phyloP scores from a whole-genome alignment of 495 filamentous ascomycete genomes.

The Xylaria longipes region DNA sequence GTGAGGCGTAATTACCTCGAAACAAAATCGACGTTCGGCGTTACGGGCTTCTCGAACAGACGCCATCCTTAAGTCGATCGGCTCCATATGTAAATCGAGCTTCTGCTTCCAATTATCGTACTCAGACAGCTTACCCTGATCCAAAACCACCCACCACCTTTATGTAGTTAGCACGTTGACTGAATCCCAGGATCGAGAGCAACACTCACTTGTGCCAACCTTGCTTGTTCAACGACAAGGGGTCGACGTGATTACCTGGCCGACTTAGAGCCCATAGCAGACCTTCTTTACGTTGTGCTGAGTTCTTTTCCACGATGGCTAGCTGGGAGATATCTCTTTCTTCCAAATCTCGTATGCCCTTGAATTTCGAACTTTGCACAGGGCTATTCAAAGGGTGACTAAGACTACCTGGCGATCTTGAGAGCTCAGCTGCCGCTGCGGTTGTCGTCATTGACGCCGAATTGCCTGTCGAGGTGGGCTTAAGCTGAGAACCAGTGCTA shows the following conservation, averaged over 20 bases:
- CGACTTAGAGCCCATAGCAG: slow-evolving; percentile 92
- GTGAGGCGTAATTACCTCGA: slow-evolving; percentile 96
- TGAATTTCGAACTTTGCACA: slow-evolving; percentile 72
- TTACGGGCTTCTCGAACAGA: slow-evolving; percentile 95
- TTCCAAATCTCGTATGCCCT: slow-evolving; percentile 87
- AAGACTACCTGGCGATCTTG: slow-evolving; percentile 53
- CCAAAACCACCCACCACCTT: slow-evolving; percentile 98
- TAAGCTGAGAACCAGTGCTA: slow-evolving; percentile 72
- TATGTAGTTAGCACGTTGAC: slow-evolving; percentile 23
- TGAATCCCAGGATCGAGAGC: background rate
- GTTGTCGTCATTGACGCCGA: slow-evolving; percentile 30
- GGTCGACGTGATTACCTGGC: slow-evolving; percentile 93
- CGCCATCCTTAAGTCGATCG: slow-evolving; percentile 95
- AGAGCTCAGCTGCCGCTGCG: slow-evolving; percentile 42
- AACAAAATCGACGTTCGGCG: slow-evolving; percentile 94
- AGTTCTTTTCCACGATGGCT: slow-evolving; percentile 55
- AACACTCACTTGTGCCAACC: slow-evolving; percentile 96
- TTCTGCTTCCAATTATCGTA: slow-evolving; percentile 99
- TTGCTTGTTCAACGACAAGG: slow-evolving; percentile 92
- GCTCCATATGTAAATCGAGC: slow-evolving; percentile 96
- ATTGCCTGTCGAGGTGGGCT: slow-evolving; percentile 47
- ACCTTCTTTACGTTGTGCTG: slow-evolving; percentile 77
- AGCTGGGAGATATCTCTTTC: slow-evolving; percentile 69
- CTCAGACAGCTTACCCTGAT: slow-evolving; percentile 94
- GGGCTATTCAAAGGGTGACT: slow-evolving; percentile 53